Conservation (phyloP, 768 basidiomycete genomes). For the Collybiopsis confluens region DNA sequence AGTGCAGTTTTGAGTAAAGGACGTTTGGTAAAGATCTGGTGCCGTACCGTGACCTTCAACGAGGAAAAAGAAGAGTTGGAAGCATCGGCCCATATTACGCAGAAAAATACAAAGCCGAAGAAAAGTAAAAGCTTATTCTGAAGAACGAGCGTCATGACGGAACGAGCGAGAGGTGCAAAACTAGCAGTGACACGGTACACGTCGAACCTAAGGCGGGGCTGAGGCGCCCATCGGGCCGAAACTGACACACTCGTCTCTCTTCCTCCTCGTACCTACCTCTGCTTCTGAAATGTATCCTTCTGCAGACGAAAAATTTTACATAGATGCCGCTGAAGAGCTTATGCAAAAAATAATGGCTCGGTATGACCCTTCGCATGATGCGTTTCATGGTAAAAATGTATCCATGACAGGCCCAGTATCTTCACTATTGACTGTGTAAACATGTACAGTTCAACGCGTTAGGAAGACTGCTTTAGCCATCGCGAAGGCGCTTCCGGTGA, state of each 20-base stretch:
- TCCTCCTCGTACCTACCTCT: not conserved
- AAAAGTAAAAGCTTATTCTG: constrained; percentile 19
- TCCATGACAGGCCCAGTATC: not conserved
- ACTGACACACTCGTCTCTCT: not conserved
- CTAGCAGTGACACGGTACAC: constrained; percentile 4
- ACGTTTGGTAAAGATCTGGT: not conserved
- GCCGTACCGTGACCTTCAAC: not conserved
- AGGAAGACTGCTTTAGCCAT: constrained; percentile 70
- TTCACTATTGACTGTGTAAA: not conserved
- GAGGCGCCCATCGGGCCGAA: too few species aligned
- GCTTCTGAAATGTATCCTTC: constrained; percentile 49
- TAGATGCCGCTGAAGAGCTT: constrained; percentile 59
- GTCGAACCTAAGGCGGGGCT: too few species aligned
- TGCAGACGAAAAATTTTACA: constrained; percentile 42
- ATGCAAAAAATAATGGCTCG: constrained; percentile 72
- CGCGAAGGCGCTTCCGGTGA: constrained; percentile 43
- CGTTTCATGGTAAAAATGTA: constrained; percentile 59
- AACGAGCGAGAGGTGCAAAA: constrained; percentile 22
- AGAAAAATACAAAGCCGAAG: constrained; percentile 42
- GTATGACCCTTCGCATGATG: constrained; percentile 81
- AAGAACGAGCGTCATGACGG: constrained; percentile 15
- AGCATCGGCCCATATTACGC: not conserved
- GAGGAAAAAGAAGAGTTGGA: not conserved
- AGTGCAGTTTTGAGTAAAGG: not conserved
- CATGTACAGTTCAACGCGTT: constrained; percentile 78